phyloP scores from a whole-genome alignment of 331 rosid genomes.

The Ulmus americana region DNA sequence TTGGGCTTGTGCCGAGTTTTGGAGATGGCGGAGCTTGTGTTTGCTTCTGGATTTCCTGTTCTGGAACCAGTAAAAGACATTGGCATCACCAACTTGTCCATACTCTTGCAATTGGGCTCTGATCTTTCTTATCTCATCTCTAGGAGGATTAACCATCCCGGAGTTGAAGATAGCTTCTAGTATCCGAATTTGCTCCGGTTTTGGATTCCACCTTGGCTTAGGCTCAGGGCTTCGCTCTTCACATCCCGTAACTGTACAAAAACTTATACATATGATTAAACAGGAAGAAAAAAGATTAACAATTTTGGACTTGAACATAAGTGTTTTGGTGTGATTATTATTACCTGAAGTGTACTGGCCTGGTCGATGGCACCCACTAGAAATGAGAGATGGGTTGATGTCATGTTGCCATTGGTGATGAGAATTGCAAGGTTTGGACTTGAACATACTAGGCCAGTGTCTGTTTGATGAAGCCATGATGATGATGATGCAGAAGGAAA shows the following conservation, averaged over 20 bases:
- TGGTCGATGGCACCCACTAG: constrained; percentile 53
- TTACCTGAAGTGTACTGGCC: constrained; percentile 57
- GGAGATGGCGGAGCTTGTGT: constrained; percentile 90
- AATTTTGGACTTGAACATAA: background rate
- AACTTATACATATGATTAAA: background rate
- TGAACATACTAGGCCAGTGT: constrained; percentile 99
- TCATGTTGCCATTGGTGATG: constrained; percentile 93
- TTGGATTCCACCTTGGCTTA: constrained; percentile 96
- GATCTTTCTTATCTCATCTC: constrained; percentile 89
- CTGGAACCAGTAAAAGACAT: constrained; percentile 95
- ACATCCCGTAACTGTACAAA: constrained; percentile 27
- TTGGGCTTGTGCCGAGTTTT: constrained; percentile 25
- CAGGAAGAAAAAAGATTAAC: background rate
- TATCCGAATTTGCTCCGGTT: constrained; percentile 85
- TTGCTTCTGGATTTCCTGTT: constrained; percentile 92
- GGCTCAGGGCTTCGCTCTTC: constrained; percentile 97
- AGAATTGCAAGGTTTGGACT: constrained; percentile 78
- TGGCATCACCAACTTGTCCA: constrained; percentile 97
- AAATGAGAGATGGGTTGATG: constrained; percentile 54
- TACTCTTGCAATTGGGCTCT: constrained; percentile 81
- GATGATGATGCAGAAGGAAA: constrained; percentile 13
- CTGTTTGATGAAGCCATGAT: constrained; percentile 96
- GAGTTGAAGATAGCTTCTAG: constrained; percentile 94
- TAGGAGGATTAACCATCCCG: constrained; percentile 93
- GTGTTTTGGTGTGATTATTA: background rate